Conservation (phyloP, 768 basidiomycete genomes). For the Leccinellum rugosiceps region DNA sequence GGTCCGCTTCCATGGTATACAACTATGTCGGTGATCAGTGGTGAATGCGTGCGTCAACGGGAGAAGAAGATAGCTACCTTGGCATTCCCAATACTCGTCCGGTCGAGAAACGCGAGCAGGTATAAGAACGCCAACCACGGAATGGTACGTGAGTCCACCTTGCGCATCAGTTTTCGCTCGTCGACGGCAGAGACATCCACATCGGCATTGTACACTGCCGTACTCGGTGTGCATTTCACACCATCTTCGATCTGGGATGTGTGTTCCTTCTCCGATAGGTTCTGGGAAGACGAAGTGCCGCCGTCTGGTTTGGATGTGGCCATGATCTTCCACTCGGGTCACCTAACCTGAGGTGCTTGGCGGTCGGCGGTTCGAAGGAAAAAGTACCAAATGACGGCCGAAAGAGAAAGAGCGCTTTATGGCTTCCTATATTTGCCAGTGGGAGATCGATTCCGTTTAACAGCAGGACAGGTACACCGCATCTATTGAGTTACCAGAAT, state of each 20-base stretch:
- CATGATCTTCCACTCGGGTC: background rate
- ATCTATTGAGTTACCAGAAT: background rate
- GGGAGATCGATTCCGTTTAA: background rate
- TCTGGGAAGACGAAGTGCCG: background rate
- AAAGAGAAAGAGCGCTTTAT: background rate
- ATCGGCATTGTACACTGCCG: constrained; percentile 36
- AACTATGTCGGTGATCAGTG: constrained; percentile 41
- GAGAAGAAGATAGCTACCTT: constrained; percentile 5
- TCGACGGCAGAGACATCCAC: constrained; percentile 60
- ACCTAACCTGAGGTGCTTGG: background rate
- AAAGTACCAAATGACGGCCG: background rate
- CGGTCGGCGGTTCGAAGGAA: background rate
- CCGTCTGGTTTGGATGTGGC: background rate
- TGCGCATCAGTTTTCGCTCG: constrained; percentile 66
- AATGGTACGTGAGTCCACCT: constrained; percentile 63
- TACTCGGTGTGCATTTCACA: background rate
- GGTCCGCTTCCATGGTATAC: constrained; percentile 55
- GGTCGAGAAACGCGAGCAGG: constrained; percentile 67
- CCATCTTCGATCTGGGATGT: background rate
- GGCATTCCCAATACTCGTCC: constrained; percentile 52
- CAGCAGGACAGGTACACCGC: background rate
- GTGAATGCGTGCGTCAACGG: background rate
- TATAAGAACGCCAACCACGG: constrained; percentile 76
- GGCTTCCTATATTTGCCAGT: background rate
- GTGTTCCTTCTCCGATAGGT: constrained; percentile 7